These are phyloP conservation scores for Lagenaria siceraria DNA, from an alignment of 306 rosid genomes.

Conservation along the genomic window DNA sequence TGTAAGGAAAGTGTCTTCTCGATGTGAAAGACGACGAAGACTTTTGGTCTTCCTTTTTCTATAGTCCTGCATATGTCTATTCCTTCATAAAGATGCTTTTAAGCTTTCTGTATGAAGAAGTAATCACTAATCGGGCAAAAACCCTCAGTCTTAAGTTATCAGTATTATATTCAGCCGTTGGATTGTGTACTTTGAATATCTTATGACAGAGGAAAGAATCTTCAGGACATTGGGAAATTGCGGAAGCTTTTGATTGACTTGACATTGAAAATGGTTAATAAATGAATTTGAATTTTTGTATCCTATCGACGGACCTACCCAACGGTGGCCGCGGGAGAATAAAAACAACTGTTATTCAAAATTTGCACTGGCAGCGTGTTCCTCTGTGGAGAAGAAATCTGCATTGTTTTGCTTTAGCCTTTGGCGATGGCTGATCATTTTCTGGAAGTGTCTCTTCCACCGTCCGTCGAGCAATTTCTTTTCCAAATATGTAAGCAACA, in stretches of 20 bases:
- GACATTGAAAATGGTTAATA: not conserved
- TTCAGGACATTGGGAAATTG: not conserved
- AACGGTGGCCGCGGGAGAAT: not conserved
- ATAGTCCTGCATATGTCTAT: not conserved
- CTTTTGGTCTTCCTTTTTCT: not conserved
- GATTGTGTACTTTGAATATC: not conserved
- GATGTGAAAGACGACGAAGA: not conserved
- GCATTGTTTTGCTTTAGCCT: not conserved
- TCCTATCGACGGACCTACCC: not conserved
- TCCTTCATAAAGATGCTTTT: not conserved
- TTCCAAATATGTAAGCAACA: not conserved
- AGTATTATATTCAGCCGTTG: not conserved
- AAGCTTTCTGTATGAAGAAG: too few species aligned
- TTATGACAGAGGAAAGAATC: not conserved
- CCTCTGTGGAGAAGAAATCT: not conserved
- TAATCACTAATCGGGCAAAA: not conserved
- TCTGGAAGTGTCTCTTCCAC: constrained; percentile 13
- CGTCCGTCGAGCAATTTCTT: constrained; percentile 12
- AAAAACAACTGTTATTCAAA: not conserved
- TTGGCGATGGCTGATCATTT: not conserved
- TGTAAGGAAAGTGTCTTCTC: not conserved
- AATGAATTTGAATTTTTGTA: not conserved
- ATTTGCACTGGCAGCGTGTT: too few species aligned
- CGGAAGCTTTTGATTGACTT: not conserved
- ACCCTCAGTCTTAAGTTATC: not conserved